phyloP scores from a whole-genome alignment of 495 filamentous ascomycete genomes.

The Podospora australis region DNA sequence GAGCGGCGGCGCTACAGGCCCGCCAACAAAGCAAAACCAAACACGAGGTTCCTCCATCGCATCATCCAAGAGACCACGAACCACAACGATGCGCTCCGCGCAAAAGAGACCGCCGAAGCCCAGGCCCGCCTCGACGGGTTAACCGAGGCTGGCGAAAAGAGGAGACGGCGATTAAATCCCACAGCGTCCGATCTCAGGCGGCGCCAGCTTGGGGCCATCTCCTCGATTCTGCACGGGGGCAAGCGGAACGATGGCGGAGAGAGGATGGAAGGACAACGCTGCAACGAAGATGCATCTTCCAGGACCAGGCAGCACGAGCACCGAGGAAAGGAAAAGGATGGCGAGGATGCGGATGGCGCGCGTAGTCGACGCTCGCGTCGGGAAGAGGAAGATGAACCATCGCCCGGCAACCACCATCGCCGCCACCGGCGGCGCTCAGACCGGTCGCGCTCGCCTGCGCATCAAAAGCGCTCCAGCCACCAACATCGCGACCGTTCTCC shows the following conservation, averaged over 20 bases:
- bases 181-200: constrained; percentile 39
- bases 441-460: constrained; percentile 21
- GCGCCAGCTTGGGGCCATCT: constrained; percentile 48
- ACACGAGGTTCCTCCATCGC: constrained; percentile 81
- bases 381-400: constrained; percentile 6
- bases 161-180: constrained; percentile 32
- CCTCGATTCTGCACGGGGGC: constrained; percentile 41
- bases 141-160: constrained; percentile 34
- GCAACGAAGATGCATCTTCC: not conserved
- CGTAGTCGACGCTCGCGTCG: constrained; percentile 2
- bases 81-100: constrained; percentile 82
- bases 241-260: constrained; percentile 15
- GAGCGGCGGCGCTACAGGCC: constrained; percentile 29
- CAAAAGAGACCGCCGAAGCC: constrained; percentile 65
- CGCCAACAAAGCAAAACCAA: constrained; percentile 73
- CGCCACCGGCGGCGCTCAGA: constrained; percentile 4
- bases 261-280: constrained; percentile 1
- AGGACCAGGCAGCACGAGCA: not conserved
- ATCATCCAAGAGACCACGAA: constrained; percentile 82
- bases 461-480: constrained; percentile 4
- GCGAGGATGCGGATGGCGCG: constrained; percentile 3
- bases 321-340: not conserved
- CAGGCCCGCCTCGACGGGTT: constrained; percentile 41
- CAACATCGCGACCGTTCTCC: constrained; percentile 23
- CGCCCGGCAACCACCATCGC: not conserved